Evolutionary conservation across 768 basidiomycete species (phyloP).

Genomic region (Lactarius deliciosus): DNA sequence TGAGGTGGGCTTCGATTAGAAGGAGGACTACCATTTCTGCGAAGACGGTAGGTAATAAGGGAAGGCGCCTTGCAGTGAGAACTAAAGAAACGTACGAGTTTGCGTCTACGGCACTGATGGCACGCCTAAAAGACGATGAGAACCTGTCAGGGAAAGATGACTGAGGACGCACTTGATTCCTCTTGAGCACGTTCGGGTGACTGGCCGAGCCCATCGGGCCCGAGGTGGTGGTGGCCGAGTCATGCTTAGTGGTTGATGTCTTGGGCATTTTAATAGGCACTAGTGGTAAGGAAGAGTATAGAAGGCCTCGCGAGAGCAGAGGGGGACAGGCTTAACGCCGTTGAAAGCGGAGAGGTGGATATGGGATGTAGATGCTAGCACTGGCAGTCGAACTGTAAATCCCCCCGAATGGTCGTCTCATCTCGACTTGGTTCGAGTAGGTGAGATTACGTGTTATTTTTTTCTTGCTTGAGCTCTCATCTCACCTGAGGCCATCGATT

Average conservation of each 20-base stretch:
- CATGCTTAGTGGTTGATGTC: constrained; percentile 17
- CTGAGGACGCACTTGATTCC: constrained; percentile 37
- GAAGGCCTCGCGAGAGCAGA: background rate
- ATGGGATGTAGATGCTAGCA: background rate
- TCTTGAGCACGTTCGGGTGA: constrained; percentile 31
- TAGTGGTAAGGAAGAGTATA: background rate
- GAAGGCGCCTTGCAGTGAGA: background rate
- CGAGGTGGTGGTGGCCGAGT: constrained; percentile 26
- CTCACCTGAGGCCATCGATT: constrained; percentile 3
- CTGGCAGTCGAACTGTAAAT: constrained; percentile 1
- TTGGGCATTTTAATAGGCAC: constrained; percentile 25
- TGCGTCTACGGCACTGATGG: constrained; percentile 67
- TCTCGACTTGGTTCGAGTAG: background rate
- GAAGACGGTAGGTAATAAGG: constrained; percentile 12
- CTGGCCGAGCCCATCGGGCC: constrained; percentile 25
- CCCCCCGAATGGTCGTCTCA: background rate
- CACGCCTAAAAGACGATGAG: constrained; percentile 36
- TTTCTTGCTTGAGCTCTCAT: constrained; percentile 15
- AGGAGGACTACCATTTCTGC: constrained; percentile 34
- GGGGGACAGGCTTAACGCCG: background rate
- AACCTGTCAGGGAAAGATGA: background rate
- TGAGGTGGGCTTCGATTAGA: background rate
- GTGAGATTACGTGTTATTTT: background rate
- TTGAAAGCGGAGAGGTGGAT: background rate
- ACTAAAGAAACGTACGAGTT: constrained; percentile 51